Evolutionary conservation across 2,329 filamentous ascomycete genomes (phyloP).

Genomic region (Neonectria sp.): DNA sequence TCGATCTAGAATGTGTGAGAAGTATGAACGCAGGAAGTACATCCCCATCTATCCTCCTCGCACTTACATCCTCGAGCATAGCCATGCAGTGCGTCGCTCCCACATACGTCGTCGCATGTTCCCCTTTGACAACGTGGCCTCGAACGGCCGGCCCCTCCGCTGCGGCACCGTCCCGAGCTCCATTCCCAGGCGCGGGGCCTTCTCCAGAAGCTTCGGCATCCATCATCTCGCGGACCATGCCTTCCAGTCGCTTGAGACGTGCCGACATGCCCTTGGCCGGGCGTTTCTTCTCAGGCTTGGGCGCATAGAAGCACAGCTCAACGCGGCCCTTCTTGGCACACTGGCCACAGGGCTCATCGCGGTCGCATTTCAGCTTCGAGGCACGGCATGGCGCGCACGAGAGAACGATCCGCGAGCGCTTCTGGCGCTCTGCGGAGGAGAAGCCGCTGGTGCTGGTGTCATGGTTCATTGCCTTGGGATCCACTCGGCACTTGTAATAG

Average conservation of each 20-base stretch:
- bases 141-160: constrained; percentile 43
- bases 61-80: constrained; percentile 71
- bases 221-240: constrained; percentile 71
- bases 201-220: constrained; percentile 52
- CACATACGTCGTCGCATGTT: constrained; percentile 65
- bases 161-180: constrained; percentile 18
- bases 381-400: constrained; percentile 67
- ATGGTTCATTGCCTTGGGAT: constrained; percentile 28
- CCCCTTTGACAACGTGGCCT: constrained; percentile 62
- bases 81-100: constrained; percentile 74
- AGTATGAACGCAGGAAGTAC: not conserved
- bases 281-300: constrained; percentile 58
- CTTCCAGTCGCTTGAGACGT: constrained; percentile 68
- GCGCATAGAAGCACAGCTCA: constrained; percentile 65
- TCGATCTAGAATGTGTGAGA: constrained; percentile 63
- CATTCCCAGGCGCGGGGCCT: not conserved
- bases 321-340: constrained; percentile 65
- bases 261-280: constrained; percentile 67
- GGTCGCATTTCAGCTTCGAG: constrained; percentile 72
- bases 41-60: not conserved
- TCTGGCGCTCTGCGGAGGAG: constrained; percentile 49
- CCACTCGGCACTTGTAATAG: constrained; percentile 14
- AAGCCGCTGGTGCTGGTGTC: constrained; percentile 43
- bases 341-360: constrained; percentile 65
- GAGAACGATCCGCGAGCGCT: constrained; percentile 65